Evolutionary conservation across 345 rosid genomes (phyloP), one percentile per base, ranked within the genome.

Genomic region (Stellera chamaejasme): DNA sequence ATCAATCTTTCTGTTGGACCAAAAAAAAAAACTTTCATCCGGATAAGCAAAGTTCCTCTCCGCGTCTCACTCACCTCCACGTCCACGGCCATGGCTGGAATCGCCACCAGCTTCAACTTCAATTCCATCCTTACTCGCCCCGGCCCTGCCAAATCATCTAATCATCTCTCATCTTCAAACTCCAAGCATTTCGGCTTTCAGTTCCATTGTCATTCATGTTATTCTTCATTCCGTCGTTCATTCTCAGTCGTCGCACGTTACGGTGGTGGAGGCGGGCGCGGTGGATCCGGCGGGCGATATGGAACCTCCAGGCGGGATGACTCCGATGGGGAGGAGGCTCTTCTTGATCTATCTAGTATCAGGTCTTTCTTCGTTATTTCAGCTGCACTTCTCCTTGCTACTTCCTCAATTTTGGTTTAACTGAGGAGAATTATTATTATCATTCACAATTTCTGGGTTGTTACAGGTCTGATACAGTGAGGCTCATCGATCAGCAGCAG

Each of bases 401-500:
- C n/a, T 57, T 52, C 48, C 13, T 19, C 10, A 28, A 6, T 42
- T 1, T 2, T n/a, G 15, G 50, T 0, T 39, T 49, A 25, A 0
- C 7, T 19, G 59, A 44, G 47, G n/a, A n/a, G n/a, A n/a, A 36
- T 9, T 23, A 68, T 41, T 50, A 23, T 54, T 26, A 44, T 36
- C 47, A 65, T 69, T 11, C 6, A 27, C 62, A 11, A 44, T 16
- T 14, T 13, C 13, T 52, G 39, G 28, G 46, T 52, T 54, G 43
- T 48, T 48, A 60, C 64, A 90, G 96, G 82, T 85, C 98, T 26
- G 66, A 67, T 73, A 66, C 79, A 14, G 98, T 91, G 61, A 82
- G 98, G 68, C 84, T 91, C 13, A 85, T 91, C 45, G 91, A 85
- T 64, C 72, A 64, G 49, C 47, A 83, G 66, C 96, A 92, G 53